Conservation (phyloP, 352 stramenopile species). For the Thraustochytrium sp. region DNA sequence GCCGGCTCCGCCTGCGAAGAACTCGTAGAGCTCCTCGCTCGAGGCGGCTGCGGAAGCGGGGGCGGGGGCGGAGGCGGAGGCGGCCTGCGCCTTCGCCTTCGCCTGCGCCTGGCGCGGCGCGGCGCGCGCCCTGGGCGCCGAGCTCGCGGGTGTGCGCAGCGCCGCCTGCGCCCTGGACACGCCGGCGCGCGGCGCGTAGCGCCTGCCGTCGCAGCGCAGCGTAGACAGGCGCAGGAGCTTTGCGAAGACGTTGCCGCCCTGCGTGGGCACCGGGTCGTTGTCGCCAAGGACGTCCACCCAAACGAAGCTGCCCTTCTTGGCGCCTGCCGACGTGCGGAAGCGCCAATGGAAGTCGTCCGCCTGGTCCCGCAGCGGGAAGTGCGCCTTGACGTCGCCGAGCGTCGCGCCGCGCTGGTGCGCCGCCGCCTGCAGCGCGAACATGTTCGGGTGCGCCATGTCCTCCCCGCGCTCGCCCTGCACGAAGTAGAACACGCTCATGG, state of each 20-base stretch:
- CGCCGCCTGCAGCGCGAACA: conserved; percentile 6
- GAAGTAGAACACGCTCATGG: conserved; percentile 44
- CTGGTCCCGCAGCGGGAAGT: conserved; percentile 3
- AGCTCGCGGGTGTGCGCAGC: not conserved
- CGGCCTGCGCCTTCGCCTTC: too few species aligned
- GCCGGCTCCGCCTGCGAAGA: too few species aligned
- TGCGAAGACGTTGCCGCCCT: conserved; percentile 20
- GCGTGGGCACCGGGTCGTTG: not conserved
- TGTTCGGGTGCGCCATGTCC: conserved; percentile 46
- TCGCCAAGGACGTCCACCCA: not conserved
- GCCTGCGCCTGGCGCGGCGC: not conserved
- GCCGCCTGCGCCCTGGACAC: not conserved
- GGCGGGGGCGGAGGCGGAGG: too few species aligned
- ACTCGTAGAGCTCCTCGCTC: too few species aligned
- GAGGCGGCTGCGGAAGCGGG: too few species aligned
- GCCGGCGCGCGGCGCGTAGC: not conserved
- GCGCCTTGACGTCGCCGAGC: conserved; percentile 40
- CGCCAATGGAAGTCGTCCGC: conserved; percentile 32
- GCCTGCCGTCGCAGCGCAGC: not conserved
- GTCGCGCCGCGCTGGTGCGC: not conserved
- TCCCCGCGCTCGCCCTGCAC: conserved; percentile 46
- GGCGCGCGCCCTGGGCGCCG: not conserved
- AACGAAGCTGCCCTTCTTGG: conserved; percentile 4
- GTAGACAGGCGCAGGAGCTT: conserved; percentile 40
- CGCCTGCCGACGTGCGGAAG: conserved; percentile 28